Conservation (phyloP, 2,329 filamentous ascomycete genomes). For the Talaromyces sp. region DNA sequence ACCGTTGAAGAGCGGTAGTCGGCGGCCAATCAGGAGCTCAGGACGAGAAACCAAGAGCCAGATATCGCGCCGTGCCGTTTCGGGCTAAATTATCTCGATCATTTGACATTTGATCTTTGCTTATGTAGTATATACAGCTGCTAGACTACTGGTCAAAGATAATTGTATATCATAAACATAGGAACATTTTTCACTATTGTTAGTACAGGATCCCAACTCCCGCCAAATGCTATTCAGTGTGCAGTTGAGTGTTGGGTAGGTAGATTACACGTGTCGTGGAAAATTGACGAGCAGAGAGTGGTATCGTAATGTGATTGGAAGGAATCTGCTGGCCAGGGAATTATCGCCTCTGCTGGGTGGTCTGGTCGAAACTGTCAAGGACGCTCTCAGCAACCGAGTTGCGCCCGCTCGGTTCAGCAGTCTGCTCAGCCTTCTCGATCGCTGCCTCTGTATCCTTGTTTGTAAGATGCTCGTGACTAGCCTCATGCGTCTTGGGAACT, state of each 20-base stretch:
- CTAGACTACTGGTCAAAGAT: background rate
- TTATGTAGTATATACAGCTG: background rate
- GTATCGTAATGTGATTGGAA: background rate
- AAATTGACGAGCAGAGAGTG: background rate
- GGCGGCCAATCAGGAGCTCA: conserved; percentile 7
- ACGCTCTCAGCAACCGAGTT: conserved; percentile 48
- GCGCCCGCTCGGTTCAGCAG: conserved; percentile 25
- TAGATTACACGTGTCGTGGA: conserved; percentile 8
- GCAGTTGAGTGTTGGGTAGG: background rate
- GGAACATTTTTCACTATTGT: conserved; percentile 1
- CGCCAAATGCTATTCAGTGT: conserved; percentile 11
- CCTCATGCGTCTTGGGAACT: conserved; percentile 20
- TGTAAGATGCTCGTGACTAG: conserved; percentile 10
- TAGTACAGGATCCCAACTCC: conserved; percentile 15
- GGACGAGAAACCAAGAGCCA: background rate
- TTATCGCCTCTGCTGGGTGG: conserved; percentile 33
- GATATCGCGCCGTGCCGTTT: background rate
- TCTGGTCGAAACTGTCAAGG: conserved; percentile 48
- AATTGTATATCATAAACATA: conserved; percentile 4
- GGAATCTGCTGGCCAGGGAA: background rate
- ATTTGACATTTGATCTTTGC: background rate
- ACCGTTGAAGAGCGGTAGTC: background rate
- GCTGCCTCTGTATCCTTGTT: conserved; percentile 15
- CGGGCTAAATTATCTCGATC: background rate
- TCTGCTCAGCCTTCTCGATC: conserved; percentile 32